These are phyloP conservation scores for Cladosporium sp. DNA, from an alignment of 2,329 filamentous ascomycete species.

Conservation along the genomic window DNA sequence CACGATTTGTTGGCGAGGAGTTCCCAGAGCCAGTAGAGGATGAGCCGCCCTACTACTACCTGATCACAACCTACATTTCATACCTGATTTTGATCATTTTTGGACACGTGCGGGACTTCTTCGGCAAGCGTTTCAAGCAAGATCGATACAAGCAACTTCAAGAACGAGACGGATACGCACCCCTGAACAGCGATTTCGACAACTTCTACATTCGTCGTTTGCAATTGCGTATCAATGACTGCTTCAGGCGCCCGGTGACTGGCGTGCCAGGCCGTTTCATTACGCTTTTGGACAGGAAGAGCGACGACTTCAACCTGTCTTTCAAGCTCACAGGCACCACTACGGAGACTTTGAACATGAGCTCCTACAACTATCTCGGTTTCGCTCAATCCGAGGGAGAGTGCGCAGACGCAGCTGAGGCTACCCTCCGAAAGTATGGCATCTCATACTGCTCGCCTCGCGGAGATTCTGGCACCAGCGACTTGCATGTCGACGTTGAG, in stretches of 20 bases:
- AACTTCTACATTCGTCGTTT: slow-evolving; percentile 94
- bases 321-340: slow-evolving; percentile 87
- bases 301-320: slow-evolving; percentile 85
- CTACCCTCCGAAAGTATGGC: slow-evolving; percentile 79
- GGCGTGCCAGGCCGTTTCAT: slow-evolving; percentile 94
- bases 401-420: slow-evolving; percentile 90
- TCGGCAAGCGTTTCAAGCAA: slow-evolving; percentile 90
- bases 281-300: slow-evolving; percentile 86
- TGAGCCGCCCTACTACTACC: slow-evolving; percentile 93
- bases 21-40: slow-evolving; percentile 86
- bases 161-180: slow-evolving; percentile 84
- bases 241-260: slow-evolving; percentile 87
- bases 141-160: slow-evolving; percentile 83
- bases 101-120: slow-evolving; percentile 94
- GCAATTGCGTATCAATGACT: slow-evolving; percentile 94
- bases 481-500: slow-evolving; percentile 87
- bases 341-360: slow-evolving; percentile 96
- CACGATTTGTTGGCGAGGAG: slow-evolving; percentile 77
- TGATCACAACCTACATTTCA: slow-evolving; percentile 97
- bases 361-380: slow-evolving; percentile 98
- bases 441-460: slow-evolving; percentile 80
- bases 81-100: slow-evolving; percentile 95
- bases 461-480: slow-evolving; percentile 80
- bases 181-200: slow-evolving; percentile 96
- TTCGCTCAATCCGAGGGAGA: slow-evolving; percentile 97